Conservation (phyloP, 805 yeast species). For the Ogataea saltuana region DNA sequence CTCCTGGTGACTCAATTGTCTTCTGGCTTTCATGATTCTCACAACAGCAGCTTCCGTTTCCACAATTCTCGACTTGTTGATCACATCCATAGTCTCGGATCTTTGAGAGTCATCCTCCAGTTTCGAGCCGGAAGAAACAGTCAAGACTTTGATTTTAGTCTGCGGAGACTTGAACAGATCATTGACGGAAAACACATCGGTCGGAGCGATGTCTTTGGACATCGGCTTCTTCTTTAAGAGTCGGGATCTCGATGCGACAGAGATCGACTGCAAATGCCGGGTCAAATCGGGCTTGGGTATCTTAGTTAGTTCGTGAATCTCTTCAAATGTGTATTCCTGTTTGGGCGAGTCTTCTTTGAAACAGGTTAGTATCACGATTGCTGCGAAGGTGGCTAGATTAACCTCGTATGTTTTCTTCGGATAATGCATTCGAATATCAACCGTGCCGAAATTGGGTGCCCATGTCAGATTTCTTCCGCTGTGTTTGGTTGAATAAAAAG, state of each 20-base stretch:
- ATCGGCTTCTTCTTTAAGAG: conserved; percentile 73
- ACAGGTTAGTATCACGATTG: conserved; percentile 64
- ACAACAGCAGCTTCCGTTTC: conserved; percentile 86
- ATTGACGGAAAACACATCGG: conserved; percentile 69
- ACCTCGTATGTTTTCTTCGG: conserved; percentile 73
- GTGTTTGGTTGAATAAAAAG: conserved; percentile 51
- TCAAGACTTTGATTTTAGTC: conserved; percentile 69
- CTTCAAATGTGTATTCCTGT: conserved; percentile 53
- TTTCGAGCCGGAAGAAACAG: conserved; percentile 52
- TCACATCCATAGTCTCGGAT: conserved; percentile 51
- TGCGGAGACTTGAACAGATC: conserved; percentile 66
- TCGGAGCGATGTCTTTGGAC: conserved; percentile 65
- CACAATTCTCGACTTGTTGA: conserved; percentile 62
- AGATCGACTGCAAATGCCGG: conserved; percentile 78
- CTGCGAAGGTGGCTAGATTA: conserved; percentile 78
- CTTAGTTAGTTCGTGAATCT: conserved; percentile 63
- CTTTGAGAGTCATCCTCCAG: conserved; percentile 56
- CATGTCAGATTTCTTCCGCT: conserved; percentile 65
- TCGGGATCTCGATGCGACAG: conserved; percentile 80
- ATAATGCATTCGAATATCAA: conserved; percentile 73
- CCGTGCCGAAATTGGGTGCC: conserved; percentile 83
- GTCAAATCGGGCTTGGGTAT: conserved; percentile 74
- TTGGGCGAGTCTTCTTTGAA: conserved; percentile 57
- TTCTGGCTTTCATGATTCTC: conserved; percentile 80
- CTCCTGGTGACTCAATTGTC: conserved; percentile 59